phyloP scores from a whole-genome alignment of 345 rosid genomes.

The Populus simonii region DNA sequence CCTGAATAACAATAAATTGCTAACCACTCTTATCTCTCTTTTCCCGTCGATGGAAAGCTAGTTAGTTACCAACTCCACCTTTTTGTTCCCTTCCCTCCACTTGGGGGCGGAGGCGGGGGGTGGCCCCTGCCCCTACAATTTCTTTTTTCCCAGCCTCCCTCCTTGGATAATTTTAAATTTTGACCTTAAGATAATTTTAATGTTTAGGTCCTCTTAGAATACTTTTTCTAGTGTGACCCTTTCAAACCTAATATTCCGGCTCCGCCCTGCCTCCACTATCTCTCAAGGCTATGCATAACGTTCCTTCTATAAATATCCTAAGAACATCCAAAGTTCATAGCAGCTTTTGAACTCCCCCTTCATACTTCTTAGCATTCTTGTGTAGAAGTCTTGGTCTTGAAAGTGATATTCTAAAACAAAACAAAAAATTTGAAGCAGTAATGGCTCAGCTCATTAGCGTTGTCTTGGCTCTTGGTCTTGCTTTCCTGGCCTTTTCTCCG shows the following conservation, averaged over 20 bases:
- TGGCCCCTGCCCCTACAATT: no score
- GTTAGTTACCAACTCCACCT: slow-evolving; percentile 43
- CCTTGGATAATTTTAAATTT: no score
- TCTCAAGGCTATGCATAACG: slow-evolving; percentile 10
- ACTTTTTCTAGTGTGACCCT: no score
- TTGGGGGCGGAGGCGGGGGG: no score
- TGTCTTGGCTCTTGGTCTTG: slow-evolving; percentile 14
- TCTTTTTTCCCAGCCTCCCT: no score
- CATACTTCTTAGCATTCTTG: slow-evolving; percentile 7
- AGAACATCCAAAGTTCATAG: slow-evolving; percentile 8
- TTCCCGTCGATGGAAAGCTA: slow-evolving; percentile 11
- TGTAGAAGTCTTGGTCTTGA: slow-evolving; percentile 5
- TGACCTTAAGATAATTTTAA: no score
- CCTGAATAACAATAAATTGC: slow-evolving; percentile 16
- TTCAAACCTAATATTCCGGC: no score
- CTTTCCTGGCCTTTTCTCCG: slow-evolving; percentile 50
- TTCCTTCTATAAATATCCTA: slow-evolving; percentile 35
- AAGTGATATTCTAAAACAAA: neutral
- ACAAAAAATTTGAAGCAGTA: neutral
- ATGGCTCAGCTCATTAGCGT: slow-evolving; percentile 41
- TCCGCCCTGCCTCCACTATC: neutral
- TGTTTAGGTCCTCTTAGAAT: no score
- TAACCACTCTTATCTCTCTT: slow-evolving; percentile 35
- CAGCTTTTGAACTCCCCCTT: slow-evolving; percentile 9
- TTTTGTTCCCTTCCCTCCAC: slow-evolving; percentile 8